Conservation (phyloP, 176 grass and related monocot genomes). For the Chrysopogon serrulatus region DNA sequence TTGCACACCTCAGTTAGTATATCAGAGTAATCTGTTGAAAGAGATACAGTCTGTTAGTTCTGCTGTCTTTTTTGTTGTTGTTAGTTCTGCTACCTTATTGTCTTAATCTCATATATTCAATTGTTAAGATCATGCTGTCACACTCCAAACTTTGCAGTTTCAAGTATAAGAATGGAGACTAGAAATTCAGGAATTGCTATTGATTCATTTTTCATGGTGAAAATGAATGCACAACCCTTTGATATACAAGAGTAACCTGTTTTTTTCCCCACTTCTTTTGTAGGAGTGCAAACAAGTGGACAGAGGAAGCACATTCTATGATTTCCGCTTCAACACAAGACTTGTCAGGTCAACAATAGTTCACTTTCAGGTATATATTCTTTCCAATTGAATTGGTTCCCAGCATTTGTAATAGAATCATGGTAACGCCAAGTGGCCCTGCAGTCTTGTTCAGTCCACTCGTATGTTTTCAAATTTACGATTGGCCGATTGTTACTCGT, state of each 20-base stretch:
- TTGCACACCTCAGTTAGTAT: background rate
- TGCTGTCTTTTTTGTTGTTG: background rate
- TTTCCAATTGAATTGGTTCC: constrained; percentile 1
- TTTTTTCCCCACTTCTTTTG: background rate
- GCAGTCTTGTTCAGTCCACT: background rate
- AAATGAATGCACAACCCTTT: background rate
- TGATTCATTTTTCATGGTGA: background rate
- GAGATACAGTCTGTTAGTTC: background rate
- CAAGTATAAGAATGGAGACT: background rate
- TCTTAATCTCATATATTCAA: background rate
- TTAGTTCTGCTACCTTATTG: background rate
- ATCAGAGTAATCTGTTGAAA: background rate
- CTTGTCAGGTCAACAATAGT: constrained; percentile 63
- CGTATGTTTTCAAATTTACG: background rate
- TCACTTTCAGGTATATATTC: constrained; percentile 77
- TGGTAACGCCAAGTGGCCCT: background rate
- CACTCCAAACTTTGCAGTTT: background rate
- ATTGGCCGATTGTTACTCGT: background rate
- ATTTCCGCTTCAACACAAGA: constrained; percentile 81
- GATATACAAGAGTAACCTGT: background rate
- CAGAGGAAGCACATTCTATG: constrained; percentile 45
- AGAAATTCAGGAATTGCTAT: background rate
- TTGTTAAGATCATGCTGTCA: background rate
- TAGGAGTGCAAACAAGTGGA: constrained; percentile 67
- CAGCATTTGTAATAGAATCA: background rate